Base-by-base conservation (phyloP, 495 filamentous ascomycete species). In the Penicillium paradoxum region DNA sequence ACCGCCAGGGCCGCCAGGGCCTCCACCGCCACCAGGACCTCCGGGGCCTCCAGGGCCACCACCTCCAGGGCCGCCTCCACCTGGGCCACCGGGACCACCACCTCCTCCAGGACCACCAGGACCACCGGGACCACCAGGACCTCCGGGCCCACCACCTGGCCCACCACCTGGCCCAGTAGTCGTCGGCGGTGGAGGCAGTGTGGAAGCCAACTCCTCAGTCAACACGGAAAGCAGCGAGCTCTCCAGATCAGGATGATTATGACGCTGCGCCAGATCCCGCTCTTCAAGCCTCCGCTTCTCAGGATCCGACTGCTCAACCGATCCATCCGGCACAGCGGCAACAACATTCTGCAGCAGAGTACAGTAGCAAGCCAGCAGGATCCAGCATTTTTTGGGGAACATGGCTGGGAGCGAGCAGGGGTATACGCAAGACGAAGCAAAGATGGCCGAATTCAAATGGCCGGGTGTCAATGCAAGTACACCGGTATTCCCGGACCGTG, bases 341-440 rank as follows among this genome's bases (percentile, higher is more conserved):
- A 32, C 7, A 13, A 40, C 40, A 30, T 25, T 37, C 17, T 54
- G 53, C 15, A 64, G 21, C 10, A 66, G 33, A 18, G 57, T 15
- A 43, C 55, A 61, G 18, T 52, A 58, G 24, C 51, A 27, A 32
- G 53, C 60, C 50, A 66, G 34, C 14, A 63, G 43, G 39, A 53
- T 18, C 38, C 59, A 24, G 25, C 34, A 56, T 17, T 43, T 51
- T 30, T 49, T 56, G 4, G 55, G 7, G 54, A 51, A 61, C 63
- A 66, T 66, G 13, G 36, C 36, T 29, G 14, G 8, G 21, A 40
- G 40, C 37, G 17, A 25, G 24, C 24, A 4, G 11, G 18, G 19
- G 24, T 21, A 29, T 29, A 5, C 19, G 34, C 45, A 39, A 27
- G 19, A 22, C 11, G 21, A 24, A 43, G 46, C 30, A 21, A 49